Conservation (phyloP, 768 basidiomycete genomes). For the Omphalotus guepiniiformis region DNA sequence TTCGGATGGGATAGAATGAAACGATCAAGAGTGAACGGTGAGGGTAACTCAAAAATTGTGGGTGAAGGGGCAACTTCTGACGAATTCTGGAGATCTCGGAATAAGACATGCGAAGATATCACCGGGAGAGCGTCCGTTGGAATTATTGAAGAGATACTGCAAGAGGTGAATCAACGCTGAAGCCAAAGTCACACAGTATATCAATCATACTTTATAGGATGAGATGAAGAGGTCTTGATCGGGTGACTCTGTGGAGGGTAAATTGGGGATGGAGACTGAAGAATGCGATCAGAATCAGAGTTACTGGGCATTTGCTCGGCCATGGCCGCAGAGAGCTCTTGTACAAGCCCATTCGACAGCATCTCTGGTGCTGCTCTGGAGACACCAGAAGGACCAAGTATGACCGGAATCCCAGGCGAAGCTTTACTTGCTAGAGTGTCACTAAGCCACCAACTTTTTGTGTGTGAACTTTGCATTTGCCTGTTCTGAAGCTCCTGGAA, state of each 20-base stretch:
- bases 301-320: constrained; percentile 31
- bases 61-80: constrained; percentile 16
- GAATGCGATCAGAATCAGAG: constrained; percentile 20
- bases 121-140: constrained; percentile 53
- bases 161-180: neutral
- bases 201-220: constrained; percentile 75
- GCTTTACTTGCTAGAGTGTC: constrained; percentile 10
- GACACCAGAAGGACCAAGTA: constrained; percentile 27
- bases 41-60: constrained; percentile 42
- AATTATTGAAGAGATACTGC: constrained; percentile 61
- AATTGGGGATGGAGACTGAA: constrained; percentile 8
- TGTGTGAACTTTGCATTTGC: constrained; percentile 37
- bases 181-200: constrained; percentile 21
- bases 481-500: constrained; percentile 47
- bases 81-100: constrained; percentile 15
- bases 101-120: constrained; percentile 42
- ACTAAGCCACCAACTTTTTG: constrained; percentile 49
- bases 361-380: constrained; percentile 13
- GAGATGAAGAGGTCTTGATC: constrained; percentile 71
- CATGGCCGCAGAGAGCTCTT: constrained; percentile 53
- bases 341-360: constrained; percentile 30
- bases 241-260: constrained; percentile 10
- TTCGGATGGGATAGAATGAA: constrained; percentile 22
- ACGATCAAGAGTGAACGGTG: constrained; percentile 40
- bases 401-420: constrained; percentile 13